phyloP scores from a whole-genome alignment of 352 stramenopile species.

The Stramenopiles sp. region DNA sequence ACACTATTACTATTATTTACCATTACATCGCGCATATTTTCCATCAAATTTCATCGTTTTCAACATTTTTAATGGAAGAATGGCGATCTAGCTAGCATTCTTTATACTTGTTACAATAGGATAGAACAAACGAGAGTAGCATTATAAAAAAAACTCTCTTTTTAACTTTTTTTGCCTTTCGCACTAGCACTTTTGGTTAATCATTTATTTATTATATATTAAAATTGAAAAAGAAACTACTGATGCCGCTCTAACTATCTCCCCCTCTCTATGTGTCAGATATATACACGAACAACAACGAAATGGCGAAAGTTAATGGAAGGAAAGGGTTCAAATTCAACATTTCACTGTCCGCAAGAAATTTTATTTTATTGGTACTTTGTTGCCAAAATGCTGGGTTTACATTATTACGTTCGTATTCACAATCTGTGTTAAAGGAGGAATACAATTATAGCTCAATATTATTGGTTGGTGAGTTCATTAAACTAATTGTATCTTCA shows the following conservation, averaged over 20 bases:
- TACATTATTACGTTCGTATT: not conserved
- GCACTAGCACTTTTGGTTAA: no score
- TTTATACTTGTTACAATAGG: no score
- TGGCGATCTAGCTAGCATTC: no score
- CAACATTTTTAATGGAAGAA: not conserved
- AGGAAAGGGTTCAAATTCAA: not conserved
- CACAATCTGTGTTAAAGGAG: not conserved
- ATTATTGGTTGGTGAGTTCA: not conserved
- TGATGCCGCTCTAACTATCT: no score
- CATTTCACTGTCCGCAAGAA: not conserved
- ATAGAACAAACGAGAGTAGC: not conserved
- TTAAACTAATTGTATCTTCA: not conserved
- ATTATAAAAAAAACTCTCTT: not conserved
- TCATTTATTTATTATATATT: no score
- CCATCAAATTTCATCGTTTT: no score
- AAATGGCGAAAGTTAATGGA: no score
- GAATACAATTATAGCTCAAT: not conserved
- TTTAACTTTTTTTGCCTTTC: not conserved
- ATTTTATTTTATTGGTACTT: not conserved
- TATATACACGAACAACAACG: no score
- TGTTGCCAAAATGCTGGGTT: not conserved
- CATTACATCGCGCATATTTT: no score
- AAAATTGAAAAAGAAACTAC: no score
- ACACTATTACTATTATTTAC: no score
- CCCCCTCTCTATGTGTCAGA: no score